Conservation (phyloP, 345 rosid genomes). For the Theobroma cacao region DNA sequence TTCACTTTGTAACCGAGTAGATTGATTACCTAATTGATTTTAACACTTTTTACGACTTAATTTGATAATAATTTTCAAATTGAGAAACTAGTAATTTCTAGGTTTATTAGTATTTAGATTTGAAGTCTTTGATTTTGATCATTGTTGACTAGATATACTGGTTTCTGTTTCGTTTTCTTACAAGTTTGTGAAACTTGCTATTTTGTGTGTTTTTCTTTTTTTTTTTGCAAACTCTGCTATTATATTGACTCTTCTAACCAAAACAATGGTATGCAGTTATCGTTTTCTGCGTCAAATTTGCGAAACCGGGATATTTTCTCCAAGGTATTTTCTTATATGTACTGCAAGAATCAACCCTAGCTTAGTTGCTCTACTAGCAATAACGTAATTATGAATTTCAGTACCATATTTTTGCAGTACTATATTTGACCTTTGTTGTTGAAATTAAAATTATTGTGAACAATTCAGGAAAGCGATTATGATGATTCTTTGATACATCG, state of each 20-base stretch:
- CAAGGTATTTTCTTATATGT: slow-evolving; percentile 50
- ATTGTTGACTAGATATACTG: not conserved
- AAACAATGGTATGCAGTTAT: slow-evolving; percentile 50
- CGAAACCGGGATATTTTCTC: slow-evolving; percentile 73
- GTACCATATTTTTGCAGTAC: not conserved
- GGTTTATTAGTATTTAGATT: slow-evolving; percentile 1
- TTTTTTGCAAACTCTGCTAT: not conserved
- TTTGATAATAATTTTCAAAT: not conserved
- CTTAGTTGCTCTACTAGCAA: not conserved
- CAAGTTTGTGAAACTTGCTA: not conserved
- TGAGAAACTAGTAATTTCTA: not conserved
- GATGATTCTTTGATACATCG: not conserved
- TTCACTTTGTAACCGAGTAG: not conserved
- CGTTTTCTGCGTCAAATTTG: slow-evolving; percentile 74
- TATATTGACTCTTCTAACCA: slow-evolving; percentile 2
- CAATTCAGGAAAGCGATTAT: not conserved
- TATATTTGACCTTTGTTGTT: not conserved
- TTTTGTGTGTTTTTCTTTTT: not conserved
- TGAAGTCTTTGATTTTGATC: not conserved
- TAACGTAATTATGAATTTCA: not conserved
- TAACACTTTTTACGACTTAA: not conserved
- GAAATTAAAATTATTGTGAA: not conserved
- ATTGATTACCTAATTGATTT: not conserved
- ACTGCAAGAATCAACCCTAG: not conserved
- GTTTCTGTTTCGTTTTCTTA: not conserved